These are phyloP conservation scores for Astraeus odoratus DNA, from an alignment of 768 basidiomycete genomes.

Conservation along the genomic window DNA sequence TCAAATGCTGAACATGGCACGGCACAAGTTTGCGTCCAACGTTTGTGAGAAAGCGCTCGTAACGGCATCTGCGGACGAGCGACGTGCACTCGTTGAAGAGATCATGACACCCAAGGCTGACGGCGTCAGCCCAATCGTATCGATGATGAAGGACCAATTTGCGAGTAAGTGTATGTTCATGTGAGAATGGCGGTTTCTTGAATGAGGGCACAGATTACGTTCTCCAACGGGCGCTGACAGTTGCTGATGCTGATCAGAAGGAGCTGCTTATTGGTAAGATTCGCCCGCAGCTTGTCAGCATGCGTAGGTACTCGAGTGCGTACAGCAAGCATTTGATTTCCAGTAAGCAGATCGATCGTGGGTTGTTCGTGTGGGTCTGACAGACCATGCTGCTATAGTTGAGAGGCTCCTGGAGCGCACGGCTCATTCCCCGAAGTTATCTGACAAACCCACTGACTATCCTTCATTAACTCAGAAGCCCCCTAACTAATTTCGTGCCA, in stretches of 20 bases:
- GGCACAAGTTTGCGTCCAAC: conserved; percentile 93
- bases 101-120: conserved; percentile 62
- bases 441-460: conserved; percentile 24
- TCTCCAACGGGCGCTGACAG: conserved; percentile 66
- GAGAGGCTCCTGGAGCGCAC: conserved; percentile 62
- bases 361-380: background rate
- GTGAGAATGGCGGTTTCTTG: background rate
- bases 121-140: conserved; percentile 58
- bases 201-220: conserved; percentile 60
- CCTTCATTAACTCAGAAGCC: conserved; percentile 23
- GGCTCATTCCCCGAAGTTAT: conserved; percentile 21
- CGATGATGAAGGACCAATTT: conserved; percentile 82
- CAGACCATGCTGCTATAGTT: conserved; percentile 34
- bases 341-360: conserved; percentile 42
- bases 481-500: conserved; percentile 13
- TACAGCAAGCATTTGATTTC: conserved; percentile 78
- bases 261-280: conserved; percentile 56
- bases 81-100: conserved; percentile 71
- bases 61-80: conserved; percentile 55
- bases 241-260: conserved; percentile 68
- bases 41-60: conserved; percentile 88
- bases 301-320: conserved; percentile 65
- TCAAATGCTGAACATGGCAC: conserved; percentile 71
- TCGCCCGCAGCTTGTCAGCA: conserved; percentile 57
- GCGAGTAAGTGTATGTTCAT: conserved; percentile 54